These are phyloP conservation scores for Citrus hindsii DNA, from an alignment of 345 rosid species.

Conservation along the genomic window DNA sequence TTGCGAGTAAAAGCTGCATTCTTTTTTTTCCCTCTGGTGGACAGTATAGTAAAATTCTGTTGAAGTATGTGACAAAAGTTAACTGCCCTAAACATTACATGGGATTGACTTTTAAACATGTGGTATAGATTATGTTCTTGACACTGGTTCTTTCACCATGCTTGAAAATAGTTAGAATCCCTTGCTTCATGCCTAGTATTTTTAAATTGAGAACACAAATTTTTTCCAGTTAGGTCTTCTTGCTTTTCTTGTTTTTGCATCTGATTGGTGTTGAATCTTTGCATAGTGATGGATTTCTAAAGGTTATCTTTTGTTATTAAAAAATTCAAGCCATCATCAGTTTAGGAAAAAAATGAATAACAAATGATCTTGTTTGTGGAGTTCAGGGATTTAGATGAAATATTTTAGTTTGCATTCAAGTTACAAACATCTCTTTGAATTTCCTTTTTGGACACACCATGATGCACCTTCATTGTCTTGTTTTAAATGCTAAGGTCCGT, in stretches of 20 bases:
- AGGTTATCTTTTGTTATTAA: neutral
- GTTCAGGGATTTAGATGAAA: neutral
- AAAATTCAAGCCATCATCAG: neutral
- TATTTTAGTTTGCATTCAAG: neutral
- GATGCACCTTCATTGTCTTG: constrained; percentile 18
- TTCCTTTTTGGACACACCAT: constrained; percentile 9
- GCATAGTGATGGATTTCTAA: neutral
- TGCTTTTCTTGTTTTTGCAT: neutral
- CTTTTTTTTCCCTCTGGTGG: constrained; percentile 2
- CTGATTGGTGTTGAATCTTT: neutral
- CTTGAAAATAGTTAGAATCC: neutral
- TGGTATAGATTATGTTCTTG: neutral
- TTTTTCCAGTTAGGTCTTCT: neutral
- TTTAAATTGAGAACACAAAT: neutral
- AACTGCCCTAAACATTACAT: constrained; percentile 1
- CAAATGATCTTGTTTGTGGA: neutral
- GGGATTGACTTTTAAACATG: neutral
- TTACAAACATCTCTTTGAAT: neutral
- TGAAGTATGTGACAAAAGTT: constrained; percentile 1
- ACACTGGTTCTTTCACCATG: neutral
- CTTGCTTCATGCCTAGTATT: neutral
- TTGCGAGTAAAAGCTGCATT: constrained; percentile 4
- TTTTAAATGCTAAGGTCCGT: constrained; percentile 47
- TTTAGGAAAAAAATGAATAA: neutral
- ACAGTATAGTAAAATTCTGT: neutral